Conservation (phyloP, 352 stramenopile species). For the Saprolegnia diclina region DNA sequence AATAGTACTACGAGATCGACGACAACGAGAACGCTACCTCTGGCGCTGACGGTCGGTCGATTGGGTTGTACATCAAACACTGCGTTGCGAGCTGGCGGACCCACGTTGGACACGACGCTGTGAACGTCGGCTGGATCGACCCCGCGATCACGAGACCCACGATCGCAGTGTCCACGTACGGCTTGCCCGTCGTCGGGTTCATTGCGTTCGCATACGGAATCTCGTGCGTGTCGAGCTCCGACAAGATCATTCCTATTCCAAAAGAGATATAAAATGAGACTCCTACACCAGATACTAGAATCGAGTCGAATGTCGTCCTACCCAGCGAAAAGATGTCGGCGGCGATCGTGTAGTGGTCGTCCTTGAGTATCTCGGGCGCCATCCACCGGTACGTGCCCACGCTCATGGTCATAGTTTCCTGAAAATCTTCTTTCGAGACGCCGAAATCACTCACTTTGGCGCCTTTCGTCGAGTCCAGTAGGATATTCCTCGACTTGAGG, state of each 20-base stretch:
- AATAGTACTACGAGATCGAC: no score
- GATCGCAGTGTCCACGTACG: constrained; percentile 25
- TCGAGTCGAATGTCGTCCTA: no score
- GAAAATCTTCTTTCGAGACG: constrained; percentile 34
- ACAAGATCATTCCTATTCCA: constrained; percentile 22
- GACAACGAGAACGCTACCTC: background rate
- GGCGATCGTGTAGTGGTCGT: constrained; percentile 25
- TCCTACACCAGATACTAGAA: no score
- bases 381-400: constrained; percentile 26
- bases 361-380: constrained; percentile 24
- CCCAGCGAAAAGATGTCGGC: constrained; percentile 24
- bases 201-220: constrained; percentile 21
- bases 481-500: constrained; percentile 72
- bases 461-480: constrained; percentile 23
- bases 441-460: constrained; percentile 51
- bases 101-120: constrained; percentile 3
- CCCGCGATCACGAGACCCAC: constrained; percentile 20
- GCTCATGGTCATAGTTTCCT: constrained; percentile 26
- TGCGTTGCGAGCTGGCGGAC: background rate
- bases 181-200: constrained; percentile 20
- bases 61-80: constrained; percentile 14
- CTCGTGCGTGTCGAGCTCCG: constrained; percentile 23
- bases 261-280: no score
- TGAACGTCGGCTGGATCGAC: constrained; percentile 14
- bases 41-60: constrained; percentile 10